phyloP scores from a whole-genome alignment of 352 stramenopile genomes.

The Albugo candida region DNA sequence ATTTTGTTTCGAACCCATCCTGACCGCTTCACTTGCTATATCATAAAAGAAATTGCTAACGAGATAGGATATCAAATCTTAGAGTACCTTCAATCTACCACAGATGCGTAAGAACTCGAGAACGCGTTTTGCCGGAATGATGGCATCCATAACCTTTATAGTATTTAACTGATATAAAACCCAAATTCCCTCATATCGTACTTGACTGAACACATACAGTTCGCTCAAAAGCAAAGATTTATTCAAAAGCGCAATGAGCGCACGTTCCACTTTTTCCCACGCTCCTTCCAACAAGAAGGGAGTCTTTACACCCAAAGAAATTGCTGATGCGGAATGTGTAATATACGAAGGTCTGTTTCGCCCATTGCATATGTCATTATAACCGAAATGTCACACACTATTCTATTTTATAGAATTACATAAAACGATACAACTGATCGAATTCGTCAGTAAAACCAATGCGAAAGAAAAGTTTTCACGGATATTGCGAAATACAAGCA shows the following conservation, averaged over 20 bases:
- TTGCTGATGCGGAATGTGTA: constrained; percentile 30
- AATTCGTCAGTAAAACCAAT: constrained; percentile 63
- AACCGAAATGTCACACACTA: background rate
- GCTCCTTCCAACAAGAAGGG: constrained; percentile 32
- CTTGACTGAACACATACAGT: no score
- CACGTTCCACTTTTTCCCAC: constrained; percentile 55
- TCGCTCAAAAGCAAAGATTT: background rate
- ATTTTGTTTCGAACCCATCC: constrained; percentile 87
- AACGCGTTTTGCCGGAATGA: constrained; percentile 8
- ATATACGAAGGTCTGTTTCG: constrained; percentile 34
- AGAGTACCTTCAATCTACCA: constrained; percentile 44
- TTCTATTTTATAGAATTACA: constrained; percentile 32
- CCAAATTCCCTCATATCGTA: no score
- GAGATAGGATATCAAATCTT: background rate
- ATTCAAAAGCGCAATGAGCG: constrained; percentile 22
- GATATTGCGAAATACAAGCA: constrained; percentile 57
- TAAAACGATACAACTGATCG: constrained; percentile 43
- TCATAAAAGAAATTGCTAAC: background rate
- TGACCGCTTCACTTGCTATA: constrained; percentile 75
- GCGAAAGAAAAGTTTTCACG: constrained; percentile 72
- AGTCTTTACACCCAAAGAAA: constrained; percentile 20
- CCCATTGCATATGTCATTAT: background rate
- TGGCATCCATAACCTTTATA: no score
- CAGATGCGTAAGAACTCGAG: constrained; percentile 68
- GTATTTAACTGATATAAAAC: no score